Evolutionary conservation across 2,329 filamentous ascomycete species (phyloP), one percentile per base, ranked within the genome.

Genomic region (Beauveria sp.): DNA sequence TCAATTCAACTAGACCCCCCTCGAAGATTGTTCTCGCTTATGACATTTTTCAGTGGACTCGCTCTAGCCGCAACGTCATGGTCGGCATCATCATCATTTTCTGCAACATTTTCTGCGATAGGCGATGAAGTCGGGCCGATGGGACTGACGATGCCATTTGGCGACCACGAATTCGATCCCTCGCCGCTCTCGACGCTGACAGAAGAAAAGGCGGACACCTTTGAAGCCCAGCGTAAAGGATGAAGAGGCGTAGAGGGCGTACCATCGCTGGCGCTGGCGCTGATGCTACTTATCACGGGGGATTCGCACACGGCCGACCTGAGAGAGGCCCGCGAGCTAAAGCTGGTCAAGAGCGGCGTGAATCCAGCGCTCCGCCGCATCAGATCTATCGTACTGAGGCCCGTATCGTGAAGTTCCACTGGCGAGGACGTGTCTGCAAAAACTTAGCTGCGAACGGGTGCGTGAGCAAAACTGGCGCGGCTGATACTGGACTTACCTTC

Each of bases 371-470:
- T 30, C 22, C 55, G 59, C 59, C 73, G 71, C 52, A 77, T 72
- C n/a, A 79, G 70, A 2, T 78, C 73, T 14, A 73, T 64, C 7
- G 73, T 73, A 0, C 74, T 71, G 18, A 78, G 69, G 16, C 72
- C 73, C 1, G 76, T 78, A 61, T 77, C 76, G 20, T 77, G 73
- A 3, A 84, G 74, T 63, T 84, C 81, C 18, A 68, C 70, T 1
- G 66, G 73, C 0, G 72, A 70, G 0, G 79, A 79, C 0, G 76
- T 80, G 63, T 80, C 79, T 76, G 58, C 1, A 26, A 18, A 46
- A 14, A 47, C 22, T 24, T 30, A 43, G 40, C 16, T 18, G 24
- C 18, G 9, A n/a, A 37, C 10, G n/a, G 22, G 12, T 50, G 5
- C 18, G 18, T 6, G 52, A 18, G 28, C 8, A 14, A 20, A 30